Evolutionary conservation across 2,329 filamentous ascomycete genomes (phyloP), one percentile per base, ranked within the genome.

Genomic region (Blastomyces emzantsi): DNA sequence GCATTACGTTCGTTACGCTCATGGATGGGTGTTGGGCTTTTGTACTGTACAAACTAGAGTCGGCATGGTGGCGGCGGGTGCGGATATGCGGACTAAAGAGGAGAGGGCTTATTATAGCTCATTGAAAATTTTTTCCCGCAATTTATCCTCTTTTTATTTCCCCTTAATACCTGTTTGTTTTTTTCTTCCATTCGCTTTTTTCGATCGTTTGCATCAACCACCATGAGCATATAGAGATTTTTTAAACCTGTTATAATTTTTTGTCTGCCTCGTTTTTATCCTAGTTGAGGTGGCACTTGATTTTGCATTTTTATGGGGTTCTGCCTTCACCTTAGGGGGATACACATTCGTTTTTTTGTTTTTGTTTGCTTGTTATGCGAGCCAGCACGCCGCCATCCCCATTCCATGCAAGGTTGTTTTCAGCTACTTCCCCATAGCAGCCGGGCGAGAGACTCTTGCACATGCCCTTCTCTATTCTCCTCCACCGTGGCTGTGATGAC

Each of bases 311-410:
- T 45, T 22, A 36, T 17, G 22, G 36, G 49, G 51, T 55, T 55
- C 47, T 22, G 36, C 30, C 19, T 33, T 17, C 41, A 28, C 8
- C 60, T 39, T 54, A 51, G 9, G 1, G 5, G 43, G 13, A 54
- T 25, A 61, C 70, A 73, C 74, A 65, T 72, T 76, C 75, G 73
- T 73, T 76, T 76, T 70, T 74, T 56, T 36, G 28, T 56, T 41
- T 7, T 11, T 45, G 5, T 45, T 45, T 39, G 33, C 41, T 43
- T 41, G 11, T 28, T 51, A 13, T 25, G 22, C 11, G 47, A 47
- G 45, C 19, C 1, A 47, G n/a, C 45, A 47, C n/a, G n/a, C 8
- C 33, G 30, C 33, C 33, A 7, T 36, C 9, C 33, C 19, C 30
- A n/a, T 17, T 13, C 30, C 52, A 36, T 15, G 2, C 15, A 9